These are phyloP conservation scores for Pseudocercospora fuligena DNA, from an alignment of 2,329 filamentous ascomycete genomes.

Conservation along the genomic window DNA sequence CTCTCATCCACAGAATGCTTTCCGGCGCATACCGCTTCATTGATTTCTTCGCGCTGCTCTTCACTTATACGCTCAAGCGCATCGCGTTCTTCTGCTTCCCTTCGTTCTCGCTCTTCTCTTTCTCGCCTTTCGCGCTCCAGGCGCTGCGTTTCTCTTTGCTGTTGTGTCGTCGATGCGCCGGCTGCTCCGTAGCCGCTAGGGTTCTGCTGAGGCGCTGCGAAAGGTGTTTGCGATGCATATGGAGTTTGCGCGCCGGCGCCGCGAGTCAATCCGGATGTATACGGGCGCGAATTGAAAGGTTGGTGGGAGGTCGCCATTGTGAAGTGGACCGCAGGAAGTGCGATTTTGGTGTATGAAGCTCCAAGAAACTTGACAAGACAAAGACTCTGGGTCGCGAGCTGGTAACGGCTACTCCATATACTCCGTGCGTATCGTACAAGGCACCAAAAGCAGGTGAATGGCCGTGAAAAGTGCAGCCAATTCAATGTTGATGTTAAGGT, in stretches of 20 bases:
- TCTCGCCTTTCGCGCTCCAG: conserved; percentile 50
- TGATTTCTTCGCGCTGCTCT: conserved; percentile 90
- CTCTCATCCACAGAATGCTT: too few species aligned
- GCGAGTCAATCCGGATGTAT: conserved; percentile 52
- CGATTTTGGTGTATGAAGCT: not conserved
- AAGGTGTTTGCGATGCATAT: conserved; percentile 37
- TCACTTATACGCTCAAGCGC: conserved; percentile 69
- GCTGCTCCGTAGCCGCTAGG: conserved; percentile 41
- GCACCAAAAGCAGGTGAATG: conserved; percentile 7
- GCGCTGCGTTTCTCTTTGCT: conserved; percentile 49
- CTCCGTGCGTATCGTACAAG: not conserved
- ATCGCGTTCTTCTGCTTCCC: conserved; percentile 51
- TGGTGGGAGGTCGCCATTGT: conserved; percentile 61
- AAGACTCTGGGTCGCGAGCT: not conserved
- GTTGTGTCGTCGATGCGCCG: conserved; percentile 39
- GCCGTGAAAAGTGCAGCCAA: not conserved
- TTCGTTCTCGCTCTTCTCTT: conserved; percentile 47
- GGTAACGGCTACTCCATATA: not conserved
- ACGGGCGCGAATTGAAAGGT: conserved; percentile 60
- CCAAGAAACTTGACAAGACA: not conserved
- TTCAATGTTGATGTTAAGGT: conserved; percentile 8
- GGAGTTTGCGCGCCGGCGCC: conserved; percentile 43
- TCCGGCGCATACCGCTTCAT: conserved; percentile 74
- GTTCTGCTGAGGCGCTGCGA: conserved; percentile 42
- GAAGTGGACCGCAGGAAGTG: conserved; percentile 7